Evolutionary conservation across 2,329 filamentous ascomycete species (phyloP), one percentile per base, ranked within the genome.

Genomic region (Exophiala sp.): DNA sequence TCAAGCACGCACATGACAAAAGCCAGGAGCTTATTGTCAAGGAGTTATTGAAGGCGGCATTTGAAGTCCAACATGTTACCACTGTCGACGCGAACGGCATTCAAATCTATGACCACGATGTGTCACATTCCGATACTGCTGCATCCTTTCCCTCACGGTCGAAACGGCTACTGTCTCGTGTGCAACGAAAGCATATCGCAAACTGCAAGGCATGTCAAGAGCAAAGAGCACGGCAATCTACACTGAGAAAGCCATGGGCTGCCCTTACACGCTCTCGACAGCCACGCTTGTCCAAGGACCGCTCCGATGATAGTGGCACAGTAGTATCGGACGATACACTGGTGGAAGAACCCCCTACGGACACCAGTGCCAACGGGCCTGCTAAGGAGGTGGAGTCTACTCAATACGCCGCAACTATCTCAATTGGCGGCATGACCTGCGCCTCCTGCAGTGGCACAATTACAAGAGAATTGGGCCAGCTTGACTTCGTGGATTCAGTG

Each of bases 341-440:
- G 30, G 46, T 30, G 3, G 32, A 43, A n/a, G 32, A 51, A 11
- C 40, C 50, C 10, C 48, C 48, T 29, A 27, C 46, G 16, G 27
- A 44, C n/a, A 55, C 46, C 34, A 42, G 46, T 14, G 10, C 54
- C 29, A 46, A 58, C 19, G 48, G 48, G 27, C 14, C 50, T 24
- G 9, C n/a, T 16, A 19, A 51, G 16, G 35, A 49, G 19, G 50
- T 27, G 24, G 18, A 39, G 24, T n/a, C 19, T 18, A 11, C 16
- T 9, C 19, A 43, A 13, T 58, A 57, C 43, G 43, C 53, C 16
- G 57, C 57, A 7, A 46, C 52, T 9, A 40, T 75, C 13, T 69
- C 81, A 16, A 75, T 89, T 34, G 79, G 76, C 22, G 85, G 85
- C 45, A 88, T 89, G 84, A 86, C 81, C 2, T 88, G 85, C 63